A percentile compares a stretch with the other conserved stretches of the same genome.
phyloP scores from a whole-genome alignment of 2,329 filamentous ascomycete species.

The Cladosporium oxysporum region DNA sequence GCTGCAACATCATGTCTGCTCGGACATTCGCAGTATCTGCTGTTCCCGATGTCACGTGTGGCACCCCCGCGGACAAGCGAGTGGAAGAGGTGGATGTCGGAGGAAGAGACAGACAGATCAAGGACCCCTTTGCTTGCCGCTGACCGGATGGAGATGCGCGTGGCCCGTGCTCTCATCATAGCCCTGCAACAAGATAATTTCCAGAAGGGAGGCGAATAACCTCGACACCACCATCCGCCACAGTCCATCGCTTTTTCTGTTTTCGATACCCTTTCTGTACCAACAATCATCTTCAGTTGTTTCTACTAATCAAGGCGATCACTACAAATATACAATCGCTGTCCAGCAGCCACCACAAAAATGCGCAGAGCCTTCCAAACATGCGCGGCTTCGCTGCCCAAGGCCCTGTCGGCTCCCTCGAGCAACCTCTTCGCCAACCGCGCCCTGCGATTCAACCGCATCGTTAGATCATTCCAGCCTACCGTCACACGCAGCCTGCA shows the following conservation, averaged over 20 bases:
- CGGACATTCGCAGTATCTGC: not conserved
- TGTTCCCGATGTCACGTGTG: not conserved
- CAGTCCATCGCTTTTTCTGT: conserved; percentile 12
- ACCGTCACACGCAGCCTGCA: conserved; percentile 34
- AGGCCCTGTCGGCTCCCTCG: conserved; percentile 25
- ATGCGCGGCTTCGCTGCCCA: conserved; percentile 33
- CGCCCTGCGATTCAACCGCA: conserved; percentile 18
- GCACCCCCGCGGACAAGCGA: not conserved
- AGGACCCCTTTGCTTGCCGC: not conserved
- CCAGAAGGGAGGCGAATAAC: conserved; percentile 12
- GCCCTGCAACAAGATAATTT: conserved; percentile 8
- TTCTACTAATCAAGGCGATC: not conserved
- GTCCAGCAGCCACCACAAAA: conserved; percentile 9
- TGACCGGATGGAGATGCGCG: not conserved
- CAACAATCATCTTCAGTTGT: not conserved
- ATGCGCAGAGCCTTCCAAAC: conserved; percentile 37
- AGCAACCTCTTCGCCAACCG: conserved; percentile 22
- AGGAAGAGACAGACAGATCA: not conserved
- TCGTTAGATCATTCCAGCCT: conserved; percentile 18
- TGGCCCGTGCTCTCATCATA: not conserved
- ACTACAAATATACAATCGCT: not conserved
- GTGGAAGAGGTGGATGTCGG: not conserved
- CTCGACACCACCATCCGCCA: not conserved
- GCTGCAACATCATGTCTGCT: not conserved
- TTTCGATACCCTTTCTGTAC: conserved; percentile 10